These are phyloP conservation scores for Biscogniauxia mediterranea DNA, from an alignment of 2,329 filamentous ascomycete genomes.

Conservation along the genomic window DNA sequence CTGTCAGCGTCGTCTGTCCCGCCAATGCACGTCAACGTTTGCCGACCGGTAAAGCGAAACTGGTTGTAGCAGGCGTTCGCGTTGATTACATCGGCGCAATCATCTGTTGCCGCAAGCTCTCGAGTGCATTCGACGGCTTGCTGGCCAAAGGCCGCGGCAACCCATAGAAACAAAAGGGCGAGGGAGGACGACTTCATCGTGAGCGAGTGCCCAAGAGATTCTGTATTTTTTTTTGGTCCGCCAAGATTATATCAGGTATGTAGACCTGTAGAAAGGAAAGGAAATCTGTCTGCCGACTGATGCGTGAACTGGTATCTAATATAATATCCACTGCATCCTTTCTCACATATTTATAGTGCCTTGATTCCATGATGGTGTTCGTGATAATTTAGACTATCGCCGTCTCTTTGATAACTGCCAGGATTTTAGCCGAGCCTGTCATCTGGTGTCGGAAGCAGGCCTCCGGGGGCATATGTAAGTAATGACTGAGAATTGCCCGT, in stretches of 20 bases:
- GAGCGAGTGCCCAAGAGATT: slow-evolving; percentile 2
- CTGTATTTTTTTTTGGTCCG: neutral
- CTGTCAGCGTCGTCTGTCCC: slow-evolving; percentile 33
- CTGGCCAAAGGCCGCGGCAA: slow-evolving; percentile 26
- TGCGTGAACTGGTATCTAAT: slow-evolving; percentile 1
- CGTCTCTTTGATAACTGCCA: slow-evolving; percentile 11
- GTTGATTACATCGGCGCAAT: slow-evolving; percentile 40
- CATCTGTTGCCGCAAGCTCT: slow-evolving; percentile 36
- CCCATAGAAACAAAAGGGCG: slow-evolving; percentile 21
- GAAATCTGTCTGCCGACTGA: slow-evolving; percentile 7
- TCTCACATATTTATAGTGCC: slow-evolving; percentile 3
- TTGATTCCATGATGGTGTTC: neutral
- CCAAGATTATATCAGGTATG: neutral
- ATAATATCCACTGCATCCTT: neutral
- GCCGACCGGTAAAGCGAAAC: slow-evolving; percentile 33
- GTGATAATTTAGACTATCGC: slow-evolving; percentile 6
- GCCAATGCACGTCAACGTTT: slow-evolving; percentile 38
- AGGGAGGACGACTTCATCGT: slow-evolving; percentile 24
- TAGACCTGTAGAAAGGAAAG: neutral
- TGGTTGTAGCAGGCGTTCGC: slow-evolving; percentile 42
- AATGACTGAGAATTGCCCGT: neutral
- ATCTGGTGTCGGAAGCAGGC: slow-evolving; percentile 3
- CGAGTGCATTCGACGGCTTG: slow-evolving; percentile 31
- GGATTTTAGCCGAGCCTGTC: slow-evolving; percentile 16
- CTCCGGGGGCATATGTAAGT: slow-evolving; percentile 12